Conservation (phyloP, 1,139 yeast genomes). For the Suhomyces yuchorum region DNA sequence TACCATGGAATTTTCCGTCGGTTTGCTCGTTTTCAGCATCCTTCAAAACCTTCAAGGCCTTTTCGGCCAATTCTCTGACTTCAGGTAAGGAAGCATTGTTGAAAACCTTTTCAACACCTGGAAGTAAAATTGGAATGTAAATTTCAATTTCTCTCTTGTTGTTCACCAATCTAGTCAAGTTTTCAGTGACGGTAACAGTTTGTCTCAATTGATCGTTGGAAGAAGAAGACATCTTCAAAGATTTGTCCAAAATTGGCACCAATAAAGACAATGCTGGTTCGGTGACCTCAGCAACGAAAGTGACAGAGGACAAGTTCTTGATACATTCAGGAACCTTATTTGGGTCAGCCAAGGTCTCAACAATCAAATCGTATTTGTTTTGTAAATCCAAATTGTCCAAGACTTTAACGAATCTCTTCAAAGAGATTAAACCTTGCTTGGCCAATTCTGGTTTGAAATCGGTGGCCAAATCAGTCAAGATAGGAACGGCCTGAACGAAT, state of each 20-base stretch:
- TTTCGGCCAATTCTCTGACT: slow-evolving; percentile 89
- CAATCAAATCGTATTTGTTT: slow-evolving; percentile 82
- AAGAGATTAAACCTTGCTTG: slow-evolving; percentile 72
- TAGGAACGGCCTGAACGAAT: slow-evolving; percentile 79
- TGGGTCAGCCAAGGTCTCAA: slow-evolving; percentile 88
- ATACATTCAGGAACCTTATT: slow-evolving; percentile 86
- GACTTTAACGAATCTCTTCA: slow-evolving; percentile 73
- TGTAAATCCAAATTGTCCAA: slow-evolving; percentile 91
- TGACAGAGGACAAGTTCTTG: slow-evolving; percentile 86
- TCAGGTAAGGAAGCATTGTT: slow-evolving; percentile 94
- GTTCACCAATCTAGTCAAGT: slow-evolving; percentile 91
- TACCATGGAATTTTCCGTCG: slow-evolving; percentile 76
- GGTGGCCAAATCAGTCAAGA: slow-evolving; percentile 84
- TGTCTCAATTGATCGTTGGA: slow-evolving; percentile 96
- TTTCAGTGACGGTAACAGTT: slow-evolving; percentile 94
- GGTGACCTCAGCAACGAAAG: slow-evolving; percentile 97
- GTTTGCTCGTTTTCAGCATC: slow-evolving; percentile 73
- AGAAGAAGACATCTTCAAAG: slow-evolving; percentile 83
- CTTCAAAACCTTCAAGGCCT: slow-evolving; percentile 77
- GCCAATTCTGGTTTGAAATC: slow-evolving; percentile 97
- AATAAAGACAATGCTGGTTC: slow-evolving; percentile 89
- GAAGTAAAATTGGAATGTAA: slow-evolving; percentile 81
- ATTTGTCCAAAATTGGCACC: slow-evolving; percentile 91
- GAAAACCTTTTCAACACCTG: slow-evolving; percentile 87
- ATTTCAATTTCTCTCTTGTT: slow-evolving; percentile 89